These are phyloP conservation scores for Solanum lycopersicoides DNA, from an alignment of 257 asterid genomes.

Conservation along the genomic window DNA sequence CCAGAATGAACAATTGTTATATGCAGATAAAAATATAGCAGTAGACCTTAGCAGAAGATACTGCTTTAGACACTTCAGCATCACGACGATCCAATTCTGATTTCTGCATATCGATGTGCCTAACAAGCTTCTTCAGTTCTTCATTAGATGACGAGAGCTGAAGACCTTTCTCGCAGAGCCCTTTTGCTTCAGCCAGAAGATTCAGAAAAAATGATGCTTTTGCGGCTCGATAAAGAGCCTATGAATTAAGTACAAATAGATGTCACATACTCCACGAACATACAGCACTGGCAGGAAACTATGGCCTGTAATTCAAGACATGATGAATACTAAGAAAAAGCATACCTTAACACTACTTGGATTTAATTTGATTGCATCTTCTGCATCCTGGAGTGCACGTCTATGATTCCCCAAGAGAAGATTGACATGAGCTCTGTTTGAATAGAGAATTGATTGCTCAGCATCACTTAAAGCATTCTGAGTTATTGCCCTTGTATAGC, in stretches of 20 bases:
- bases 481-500: conserved; percentile 86
- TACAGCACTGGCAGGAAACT: not conserved
- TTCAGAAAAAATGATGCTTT: conserved; percentile 69
- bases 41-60: conserved; percentile 57
- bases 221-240: conserved; percentile 85
- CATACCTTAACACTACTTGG: conserved; percentile 61
- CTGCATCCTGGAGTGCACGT: conserved; percentile 82
- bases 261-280: not conserved
- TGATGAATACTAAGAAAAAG: not conserved
- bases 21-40: not conserved
- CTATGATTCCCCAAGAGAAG: conserved; percentile 68
- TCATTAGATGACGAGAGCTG: conserved; percentile 62
- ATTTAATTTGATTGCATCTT: conserved; percentile 58
- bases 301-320: not conserved
- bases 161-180: conserved; percentile 61
- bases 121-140: conserved; percentile 61
- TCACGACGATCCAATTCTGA: conserved; percentile 40
- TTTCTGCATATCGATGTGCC: conserved; percentile 37
- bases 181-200: conserved; percentile 65
- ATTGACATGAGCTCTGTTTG: conserved; percentile 92
- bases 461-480: conserved; percentile 73
- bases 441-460: conserved; percentile 55
- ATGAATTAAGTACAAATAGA: not conserved
- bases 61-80: conserved; percentile 51
- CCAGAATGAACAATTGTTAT: not conserved